Conservation (phyloP, 2,329 filamentous ascomycete species). For the Cryoendolithus antarcticus region DNA sequence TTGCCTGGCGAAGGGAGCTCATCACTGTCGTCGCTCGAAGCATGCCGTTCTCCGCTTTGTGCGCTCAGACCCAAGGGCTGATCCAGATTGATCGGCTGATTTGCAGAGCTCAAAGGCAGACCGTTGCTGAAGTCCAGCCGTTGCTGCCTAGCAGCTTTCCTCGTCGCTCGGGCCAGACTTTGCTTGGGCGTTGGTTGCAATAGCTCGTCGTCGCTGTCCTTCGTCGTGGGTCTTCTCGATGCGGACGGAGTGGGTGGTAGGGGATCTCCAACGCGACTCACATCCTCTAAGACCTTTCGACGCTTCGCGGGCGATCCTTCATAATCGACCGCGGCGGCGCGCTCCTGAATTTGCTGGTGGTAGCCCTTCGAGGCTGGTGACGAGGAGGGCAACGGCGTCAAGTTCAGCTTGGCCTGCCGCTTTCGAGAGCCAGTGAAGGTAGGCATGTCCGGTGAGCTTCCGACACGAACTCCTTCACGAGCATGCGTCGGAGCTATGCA, state of each 20-base stretch:
- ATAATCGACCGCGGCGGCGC: conserved; percentile 23
- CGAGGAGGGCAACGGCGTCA: conserved; percentile 30
- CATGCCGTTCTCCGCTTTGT: conserved; percentile 9
- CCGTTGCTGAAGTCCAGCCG: conserved; percentile 17
- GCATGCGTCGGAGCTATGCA: too few species aligned
- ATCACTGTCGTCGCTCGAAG: conserved; percentile 12
- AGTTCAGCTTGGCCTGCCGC: conserved; percentile 31
- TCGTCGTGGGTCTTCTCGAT: conserved; percentile 1
- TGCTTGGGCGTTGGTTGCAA: conserved; percentile 10
- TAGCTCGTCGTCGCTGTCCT: conserved; percentile 15
- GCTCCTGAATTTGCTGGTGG: conserved; percentile 20
- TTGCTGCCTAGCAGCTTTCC: conserved; percentile 16
- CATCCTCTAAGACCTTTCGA: conserved; percentile 12
- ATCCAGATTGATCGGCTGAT: conserved; percentile 3
- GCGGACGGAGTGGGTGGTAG: background rate
- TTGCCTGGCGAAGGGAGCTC: conserved; percentile 7
- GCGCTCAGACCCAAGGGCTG: conserved; percentile 8
- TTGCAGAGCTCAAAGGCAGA: conserved; percentile 7
- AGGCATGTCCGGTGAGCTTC: too few species aligned
- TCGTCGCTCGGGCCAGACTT: background rate
- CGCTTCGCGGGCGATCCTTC: conserved; percentile 19
- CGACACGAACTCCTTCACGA: too few species aligned
- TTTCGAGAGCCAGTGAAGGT: conserved; percentile 10
- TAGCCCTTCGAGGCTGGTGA: conserved; percentile 25
- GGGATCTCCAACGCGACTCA: background rate